Conservation (phyloP, 2,329 filamentous ascomycete genomes). For the Penicillium sp. region DNA sequence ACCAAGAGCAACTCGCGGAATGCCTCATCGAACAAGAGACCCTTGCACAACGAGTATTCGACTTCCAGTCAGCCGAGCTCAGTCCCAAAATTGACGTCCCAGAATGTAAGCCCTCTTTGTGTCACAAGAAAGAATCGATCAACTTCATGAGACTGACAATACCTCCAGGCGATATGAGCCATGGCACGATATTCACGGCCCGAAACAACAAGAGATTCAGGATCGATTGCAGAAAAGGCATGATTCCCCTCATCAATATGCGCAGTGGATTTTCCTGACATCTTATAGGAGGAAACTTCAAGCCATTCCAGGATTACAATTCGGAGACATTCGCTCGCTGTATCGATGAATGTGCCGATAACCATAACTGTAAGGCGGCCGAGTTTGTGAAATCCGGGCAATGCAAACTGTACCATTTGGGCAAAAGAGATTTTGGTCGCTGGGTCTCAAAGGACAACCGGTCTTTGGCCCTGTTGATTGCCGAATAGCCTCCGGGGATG, state of each 20-base stretch:
- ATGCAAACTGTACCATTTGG: not conserved
- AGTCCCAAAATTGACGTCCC: not conserved
- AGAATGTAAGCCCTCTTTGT: not conserved
- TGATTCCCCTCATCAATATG: not conserved
- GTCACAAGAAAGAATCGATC: not conserved
- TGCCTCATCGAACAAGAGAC: not conserved
- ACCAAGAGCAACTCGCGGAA: not conserved
- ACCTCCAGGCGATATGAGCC: not conserved
- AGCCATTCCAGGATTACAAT: not conserved
- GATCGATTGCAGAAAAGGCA: not conserved
- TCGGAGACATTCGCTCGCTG: not conserved
- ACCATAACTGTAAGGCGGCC: not conserved
- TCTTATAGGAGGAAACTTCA: not conserved
- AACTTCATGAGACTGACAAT: not conserved
- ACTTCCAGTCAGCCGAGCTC: not conserved
- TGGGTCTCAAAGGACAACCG: not conserved
- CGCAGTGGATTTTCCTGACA: not conserved
- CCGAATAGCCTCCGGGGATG: not conserved
- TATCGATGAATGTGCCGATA: not conserved
- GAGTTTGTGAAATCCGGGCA: not conserved
- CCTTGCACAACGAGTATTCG: not conserved
- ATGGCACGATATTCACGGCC: not conserved
- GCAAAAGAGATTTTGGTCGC: not conserved
- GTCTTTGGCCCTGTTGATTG: not conserved
- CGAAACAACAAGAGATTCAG: not conserved